These are phyloP conservation scores for Cadophora sp. DNA, from an alignment of 2,329 filamentous ascomycete genomes.

Conservation along the genomic window DNA sequence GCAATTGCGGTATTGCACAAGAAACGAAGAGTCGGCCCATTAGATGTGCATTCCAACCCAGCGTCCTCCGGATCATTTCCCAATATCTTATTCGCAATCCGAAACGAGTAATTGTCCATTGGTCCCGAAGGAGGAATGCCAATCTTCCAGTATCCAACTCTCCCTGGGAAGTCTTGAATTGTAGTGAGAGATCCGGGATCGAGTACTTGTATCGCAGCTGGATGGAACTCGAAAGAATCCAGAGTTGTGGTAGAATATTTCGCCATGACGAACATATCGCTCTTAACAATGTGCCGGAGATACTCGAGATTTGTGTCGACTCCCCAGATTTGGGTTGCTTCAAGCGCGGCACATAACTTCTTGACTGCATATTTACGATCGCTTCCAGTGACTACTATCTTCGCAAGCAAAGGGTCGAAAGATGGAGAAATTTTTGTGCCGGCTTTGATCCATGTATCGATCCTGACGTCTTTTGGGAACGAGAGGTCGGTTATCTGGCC, in stretches of 20 bases:
- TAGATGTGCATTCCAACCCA: slow-evolving; percentile 17
- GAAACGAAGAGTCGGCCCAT: slow-evolving; percentile 15
- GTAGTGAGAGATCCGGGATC: slow-evolving; percentile 20
- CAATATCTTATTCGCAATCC: slow-evolving; percentile 19
- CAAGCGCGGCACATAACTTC: slow-evolving; percentile 4
- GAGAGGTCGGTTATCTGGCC: slow-evolving; percentile 6
- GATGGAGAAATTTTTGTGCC: slow-evolving; percentile 13
- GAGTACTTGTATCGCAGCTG: slow-evolving; percentile 17
- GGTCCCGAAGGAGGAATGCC: slow-evolving; percentile 23
- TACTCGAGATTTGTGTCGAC: slow-evolving; percentile 18
- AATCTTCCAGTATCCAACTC: slow-evolving; percentile 17
- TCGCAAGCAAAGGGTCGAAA: slow-evolving; percentile 18
- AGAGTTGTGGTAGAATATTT: slow-evolving; percentile 16
- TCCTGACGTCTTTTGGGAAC: slow-evolving; percentile 4
- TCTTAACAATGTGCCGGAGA: slow-evolving; percentile 14
- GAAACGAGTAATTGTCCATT: slow-evolving; percentile 22
- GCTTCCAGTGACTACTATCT: slow-evolving; percentile 13
- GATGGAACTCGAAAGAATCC: slow-evolving; percentile 14
- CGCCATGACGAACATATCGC: slow-evolving; percentile 3
- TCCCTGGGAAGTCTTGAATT: slow-evolving; percentile 20
- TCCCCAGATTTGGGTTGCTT: slow-evolving; percentile 7
- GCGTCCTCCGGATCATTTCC: slow-evolving; percentile 6
- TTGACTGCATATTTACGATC: slow-evolving; percentile 12
- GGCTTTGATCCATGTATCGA: slow-evolving; percentile 15
- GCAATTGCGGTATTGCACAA: slow-evolving; percentile 11